These are phyloP conservation scores for Phytophthora nicotianae DNA, from an alignment of 352 stramenopile species.

Conservation along the genomic window DNA sequence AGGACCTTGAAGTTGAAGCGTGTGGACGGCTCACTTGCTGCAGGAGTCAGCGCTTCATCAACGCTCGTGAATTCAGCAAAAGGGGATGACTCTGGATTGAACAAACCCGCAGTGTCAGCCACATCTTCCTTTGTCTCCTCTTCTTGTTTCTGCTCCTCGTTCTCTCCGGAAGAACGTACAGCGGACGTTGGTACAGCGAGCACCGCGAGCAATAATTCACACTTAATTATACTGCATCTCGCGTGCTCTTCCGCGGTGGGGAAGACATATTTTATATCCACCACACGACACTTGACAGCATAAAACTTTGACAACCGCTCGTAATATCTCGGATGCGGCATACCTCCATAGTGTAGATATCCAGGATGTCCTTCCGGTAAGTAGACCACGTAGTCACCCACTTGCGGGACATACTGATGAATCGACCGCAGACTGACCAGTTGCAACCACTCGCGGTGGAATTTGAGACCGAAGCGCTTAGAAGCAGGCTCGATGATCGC, in stretches of 20 bases:
- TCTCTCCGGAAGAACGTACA: constrained; percentile 12
- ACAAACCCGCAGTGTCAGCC: constrained; percentile 24
- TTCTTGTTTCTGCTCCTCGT: constrained; percentile 51
- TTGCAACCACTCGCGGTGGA: constrained; percentile 84
- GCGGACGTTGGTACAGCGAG: constrained; percentile 58
- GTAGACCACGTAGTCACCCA: constrained; percentile 84
- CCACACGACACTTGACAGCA: constrained; percentile 76
- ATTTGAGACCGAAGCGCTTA: constrained; percentile 70
- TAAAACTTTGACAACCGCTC: constrained; percentile 60
- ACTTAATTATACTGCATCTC: constrained; percentile 69
- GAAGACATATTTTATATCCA: constrained; percentile 80
- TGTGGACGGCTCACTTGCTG: constrained; percentile 40
- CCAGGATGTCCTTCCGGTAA: constrained; percentile 75
- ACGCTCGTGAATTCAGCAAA: constrained; percentile 80
- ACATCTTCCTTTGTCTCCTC: constrained; percentile 32
- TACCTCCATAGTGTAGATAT: constrained; percentile 44
- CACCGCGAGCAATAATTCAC: constrained; percentile 69
- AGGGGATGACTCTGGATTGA: constrained; percentile 44
- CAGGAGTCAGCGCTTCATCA: constrained; percentile 54
- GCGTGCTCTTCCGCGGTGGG: constrained; percentile 61
- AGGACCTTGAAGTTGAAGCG: constrained; percentile 69
- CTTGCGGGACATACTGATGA: constrained; percentile 81
- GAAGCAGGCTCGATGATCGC: constrained; percentile 48
- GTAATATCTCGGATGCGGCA: constrained; percentile 57
- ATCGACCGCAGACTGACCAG: constrained; percentile 47